A percentile compares a stretch with the other conserved stretches of the same genome.
phyloP scores from a whole-genome alignment of 129 eudicot genomes.

The Ambrosia artemisiifolia region DNA sequence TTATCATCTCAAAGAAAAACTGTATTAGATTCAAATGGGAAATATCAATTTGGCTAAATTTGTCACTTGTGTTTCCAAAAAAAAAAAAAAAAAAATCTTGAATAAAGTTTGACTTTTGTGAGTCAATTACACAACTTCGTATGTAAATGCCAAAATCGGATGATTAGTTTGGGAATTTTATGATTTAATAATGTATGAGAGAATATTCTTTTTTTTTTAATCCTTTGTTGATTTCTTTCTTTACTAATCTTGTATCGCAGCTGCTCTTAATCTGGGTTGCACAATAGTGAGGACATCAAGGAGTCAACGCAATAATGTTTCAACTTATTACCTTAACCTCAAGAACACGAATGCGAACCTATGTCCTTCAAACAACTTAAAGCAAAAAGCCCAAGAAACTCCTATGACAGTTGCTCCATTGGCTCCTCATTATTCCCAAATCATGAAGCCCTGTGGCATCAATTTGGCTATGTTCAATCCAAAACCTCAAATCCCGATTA shows the following conservation, averaged over 20 bases:
- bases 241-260: constrained; percentile 32
- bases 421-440: constrained; percentile 33
- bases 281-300: constrained; percentile 78
- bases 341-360: constrained; percentile 32
- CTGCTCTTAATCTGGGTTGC: constrained; percentile 91
- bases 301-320: constrained; percentile 65
- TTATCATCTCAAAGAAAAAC: neutral
- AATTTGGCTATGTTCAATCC: constrained; percentile 31
- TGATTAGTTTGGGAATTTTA: neutral
- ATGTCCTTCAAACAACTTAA: constrained; percentile 33
- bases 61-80: neutral
- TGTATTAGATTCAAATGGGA: neutral
- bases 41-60: neutral
- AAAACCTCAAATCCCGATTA: constrained; percentile 23
- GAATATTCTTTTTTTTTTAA: neutral
- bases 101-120: neutral
- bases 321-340: constrained; percentile 64
- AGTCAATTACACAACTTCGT: neutral
- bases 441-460: constrained; percentile 20
- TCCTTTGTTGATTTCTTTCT: neutral
- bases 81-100: neutral
- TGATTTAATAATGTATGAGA: neutral
- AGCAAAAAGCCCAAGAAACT: constrained; percentile 30
- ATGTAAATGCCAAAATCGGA: neutral
- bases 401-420: constrained; percentile 23